Evolutionary conservation across 164 flowering plant species (phyloP).

Genomic region (Berberis vulgaris): DNA sequence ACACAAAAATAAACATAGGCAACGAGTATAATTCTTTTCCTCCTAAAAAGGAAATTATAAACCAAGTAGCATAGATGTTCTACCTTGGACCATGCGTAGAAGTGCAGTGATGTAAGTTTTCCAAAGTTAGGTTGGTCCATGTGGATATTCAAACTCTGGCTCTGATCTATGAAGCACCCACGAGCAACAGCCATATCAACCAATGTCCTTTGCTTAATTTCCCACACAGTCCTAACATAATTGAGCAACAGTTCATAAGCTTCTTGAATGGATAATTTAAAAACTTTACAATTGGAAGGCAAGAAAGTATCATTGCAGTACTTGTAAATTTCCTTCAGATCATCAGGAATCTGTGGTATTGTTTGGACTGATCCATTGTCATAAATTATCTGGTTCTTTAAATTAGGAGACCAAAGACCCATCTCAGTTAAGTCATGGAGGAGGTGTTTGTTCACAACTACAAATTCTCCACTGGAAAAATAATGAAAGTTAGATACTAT

Average conservation of each 20-base stretch:
- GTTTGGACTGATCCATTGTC: constrained; percentile 83
- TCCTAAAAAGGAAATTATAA: no score
- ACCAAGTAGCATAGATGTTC: no score
- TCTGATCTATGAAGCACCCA: constrained; percentile 92
- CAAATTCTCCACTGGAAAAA: constrained; percentile 84
- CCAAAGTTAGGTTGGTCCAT: constrained; percentile 95
- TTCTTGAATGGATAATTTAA: background rate
- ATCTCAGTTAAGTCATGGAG: constrained; percentile 94
- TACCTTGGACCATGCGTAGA: constrained; percentile 91
- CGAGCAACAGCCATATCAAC: constrained; percentile 98
- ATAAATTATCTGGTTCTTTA: constrained; percentile 79
- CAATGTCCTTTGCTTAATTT: constrained; percentile 84
- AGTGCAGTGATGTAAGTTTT: constrained; percentile 87
- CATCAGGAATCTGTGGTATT: constrained; percentile 65
- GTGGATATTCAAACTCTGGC: constrained; percentile 93
- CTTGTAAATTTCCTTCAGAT: constrained; percentile 71
- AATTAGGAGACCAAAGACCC: constrained; percentile 87
- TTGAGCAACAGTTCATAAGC: background rate
- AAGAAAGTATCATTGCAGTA: constrained; percentile 11
- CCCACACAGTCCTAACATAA: constrained; percentile 80
- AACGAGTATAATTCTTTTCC: no score
- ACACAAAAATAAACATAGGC: no score
- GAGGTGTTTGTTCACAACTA: constrained; percentile 96
- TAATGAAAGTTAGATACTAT: background rate
- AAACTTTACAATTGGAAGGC: background rate